Percentiles rank a stretch among this genome's conserved stretches.
phyloP scores from a whole-genome alignment of 768 basidiomycete genomes.

The Arthromyces matolae region DNA sequence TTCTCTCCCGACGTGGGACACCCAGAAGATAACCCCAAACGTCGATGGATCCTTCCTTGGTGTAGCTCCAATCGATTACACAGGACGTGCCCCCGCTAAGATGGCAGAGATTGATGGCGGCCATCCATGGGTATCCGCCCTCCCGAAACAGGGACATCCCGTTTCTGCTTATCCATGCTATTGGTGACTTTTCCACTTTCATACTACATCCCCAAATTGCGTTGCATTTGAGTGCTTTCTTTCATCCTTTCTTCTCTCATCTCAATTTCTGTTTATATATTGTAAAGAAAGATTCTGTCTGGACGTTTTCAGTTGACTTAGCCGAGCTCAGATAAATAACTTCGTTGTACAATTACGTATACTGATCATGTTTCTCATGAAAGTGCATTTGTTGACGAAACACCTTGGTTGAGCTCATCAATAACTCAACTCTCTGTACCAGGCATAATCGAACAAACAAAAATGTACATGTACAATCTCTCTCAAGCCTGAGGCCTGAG shows the following conservation, averaged over 20 bases:
- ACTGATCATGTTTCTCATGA: neutral
- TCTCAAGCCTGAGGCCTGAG: too few species aligned
- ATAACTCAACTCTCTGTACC: too few species aligned
- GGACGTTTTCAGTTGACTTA: slow-evolving; percentile 15
- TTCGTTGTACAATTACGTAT: slow-evolving; percentile 1
- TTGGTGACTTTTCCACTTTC: neutral
- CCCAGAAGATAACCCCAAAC: slow-evolving; percentile 1
- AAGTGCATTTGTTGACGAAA: slow-evolving; percentile 1
- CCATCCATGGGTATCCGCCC: neutral
- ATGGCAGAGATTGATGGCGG: slow-evolving; percentile 3
- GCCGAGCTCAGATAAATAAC: slow-evolving; percentile 5
- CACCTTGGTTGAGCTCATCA: too few species aligned
- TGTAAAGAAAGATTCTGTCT: slow-evolving; percentile 13
- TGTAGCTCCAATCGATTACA: neutral
- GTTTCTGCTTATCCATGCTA: slow-evolving; percentile 11
- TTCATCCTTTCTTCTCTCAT: slow-evolving; percentile 8
- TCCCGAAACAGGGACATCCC: slow-evolving; percentile 1
- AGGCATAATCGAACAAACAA: too few species aligned
- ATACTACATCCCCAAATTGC: neutral
- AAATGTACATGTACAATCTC: too few species aligned
- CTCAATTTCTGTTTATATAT: slow-evolving; percentile 12
- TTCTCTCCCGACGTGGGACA: neutral
- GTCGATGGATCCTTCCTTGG: slow-evolving; percentile 5
- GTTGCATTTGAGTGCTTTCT: slow-evolving; percentile 16
- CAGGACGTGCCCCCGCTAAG: neutral